Evolutionary conservation across 1,284 basidiomycete species (phyloP), one percentile per base, ranked within the genome.

Genomic region (Boletus smithii): DNA sequence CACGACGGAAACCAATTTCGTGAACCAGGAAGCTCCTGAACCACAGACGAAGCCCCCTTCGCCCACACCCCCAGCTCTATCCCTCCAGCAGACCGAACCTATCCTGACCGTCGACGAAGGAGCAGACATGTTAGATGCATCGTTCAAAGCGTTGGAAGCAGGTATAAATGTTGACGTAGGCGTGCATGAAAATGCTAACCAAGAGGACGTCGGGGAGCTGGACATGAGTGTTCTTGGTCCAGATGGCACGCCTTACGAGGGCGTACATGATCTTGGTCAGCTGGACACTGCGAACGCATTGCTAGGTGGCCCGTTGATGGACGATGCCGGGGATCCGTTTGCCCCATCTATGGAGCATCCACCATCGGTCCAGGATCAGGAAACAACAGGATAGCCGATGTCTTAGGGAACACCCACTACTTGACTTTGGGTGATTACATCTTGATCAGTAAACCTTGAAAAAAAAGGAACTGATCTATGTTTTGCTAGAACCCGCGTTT

Each of bases 181-280:
- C 33, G 68, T 66, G 36, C 67, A 62, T 17, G 66, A 65, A 31
- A 68, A 61, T 38, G 53, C 58, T 29, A 55, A 56, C 29, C 49
- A 52, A n/a, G 66, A 59, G 22, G 70, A 70, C 8, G 73, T 62
- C 23, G 59, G 53, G 55, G 65, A 73, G 42, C 60, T 88, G 61
- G 80, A 85, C 52, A 79, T 88, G 62, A 70, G 78, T 20, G 69
- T 67, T 23, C 73, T 88, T 29, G 85, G 77, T 9, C 80, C 84
- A 3, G 84, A 85, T 59, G 82, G 78, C 5, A 68, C 82, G 44
- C 68, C 72, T 14, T 75, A 82, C 39, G 84, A 83, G 55, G 67
- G 58, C 13, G 68, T 74, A 23, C 73, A 76, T 47, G 76, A 79
- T 51, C 62, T 88, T 42, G 71, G 73, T 11, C 82, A 85, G 59